These are phyloP conservation scores for Westerdykella sp. DNA, from an alignment of 2,329 filamentous ascomycete genomes.

Conservation along the genomic window DNA sequence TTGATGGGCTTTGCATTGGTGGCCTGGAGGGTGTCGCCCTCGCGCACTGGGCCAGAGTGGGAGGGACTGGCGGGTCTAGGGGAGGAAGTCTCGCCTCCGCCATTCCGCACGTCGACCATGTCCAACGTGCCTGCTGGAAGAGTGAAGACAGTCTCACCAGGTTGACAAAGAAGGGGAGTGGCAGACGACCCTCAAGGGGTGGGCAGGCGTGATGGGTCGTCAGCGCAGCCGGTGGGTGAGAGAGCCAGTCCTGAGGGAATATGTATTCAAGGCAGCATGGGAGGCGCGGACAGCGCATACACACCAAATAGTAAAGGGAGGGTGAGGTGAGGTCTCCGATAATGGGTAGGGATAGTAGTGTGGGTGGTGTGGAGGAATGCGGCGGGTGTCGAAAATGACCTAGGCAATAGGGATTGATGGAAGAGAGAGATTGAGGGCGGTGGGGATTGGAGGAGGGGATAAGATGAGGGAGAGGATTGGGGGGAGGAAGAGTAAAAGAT, in stretches of 20 bases:
- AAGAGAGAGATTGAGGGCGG: too few relatives aligned
- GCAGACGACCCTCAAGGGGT: constrained; percentile 15
- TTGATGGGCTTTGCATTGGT: constrained; percentile 12
- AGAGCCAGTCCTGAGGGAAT: constrained; percentile 16
- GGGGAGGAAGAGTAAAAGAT: background rate
- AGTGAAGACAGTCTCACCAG: constrained; percentile 14
- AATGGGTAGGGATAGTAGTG: too few relatives aligned
- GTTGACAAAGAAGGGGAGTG: constrained; percentile 11
- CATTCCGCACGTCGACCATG: constrained; percentile 35
- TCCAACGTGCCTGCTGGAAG: constrained; percentile 17
- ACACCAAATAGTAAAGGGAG: constrained; percentile 16
- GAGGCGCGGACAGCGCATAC: constrained; percentile 30
- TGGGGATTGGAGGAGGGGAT: background rate
- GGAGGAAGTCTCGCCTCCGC: constrained; percentile 30
- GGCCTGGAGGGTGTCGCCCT: constrained; percentile 25
- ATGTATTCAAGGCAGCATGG: constrained; percentile 36
- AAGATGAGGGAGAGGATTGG: constrained; percentile 15
- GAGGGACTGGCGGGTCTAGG: constrained; percentile 26
- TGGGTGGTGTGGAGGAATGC: too few relatives aligned
- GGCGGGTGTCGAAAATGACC: too few relatives aligned
- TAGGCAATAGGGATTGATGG: too few relatives aligned
- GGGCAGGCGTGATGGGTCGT: constrained; percentile 20
- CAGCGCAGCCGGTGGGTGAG: constrained; percentile 21
- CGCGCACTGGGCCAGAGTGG: constrained; percentile 24
- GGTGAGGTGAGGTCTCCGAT: too few relatives aligned